These are phyloP conservation scores for Calocybe gambosa DNA, from an alignment of 1,284 basidiomycete species.

Conservation along the genomic window DNA sequence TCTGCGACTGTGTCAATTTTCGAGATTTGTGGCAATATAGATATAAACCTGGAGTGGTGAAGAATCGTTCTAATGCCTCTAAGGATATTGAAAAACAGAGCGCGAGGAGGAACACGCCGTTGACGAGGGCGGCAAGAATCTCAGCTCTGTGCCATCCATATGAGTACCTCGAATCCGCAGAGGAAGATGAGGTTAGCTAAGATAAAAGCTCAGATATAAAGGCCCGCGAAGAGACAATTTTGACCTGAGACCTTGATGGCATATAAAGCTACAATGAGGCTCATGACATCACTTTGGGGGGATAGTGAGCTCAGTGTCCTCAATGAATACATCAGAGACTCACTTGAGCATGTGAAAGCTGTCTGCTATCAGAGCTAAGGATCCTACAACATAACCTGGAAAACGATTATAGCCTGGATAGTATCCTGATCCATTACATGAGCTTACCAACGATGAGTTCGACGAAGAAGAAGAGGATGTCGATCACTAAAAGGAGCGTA, in stretches of 20 bases:
- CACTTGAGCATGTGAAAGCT: slow-evolving; percentile 99
- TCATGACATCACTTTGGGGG: slow-evolving; percentile 82
- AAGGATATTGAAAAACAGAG: slow-evolving; percentile 95
- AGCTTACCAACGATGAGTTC: slow-evolving; percentile 77
- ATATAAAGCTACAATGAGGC: slow-evolving; percentile 91
- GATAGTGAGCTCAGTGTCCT: slow-evolving; percentile 3
- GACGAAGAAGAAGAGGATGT: slow-evolving; percentile 87
- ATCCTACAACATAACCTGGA: slow-evolving; percentile 88
- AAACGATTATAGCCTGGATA: slow-evolving; percentile 10
- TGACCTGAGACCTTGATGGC: slow-evolving; percentile 76
- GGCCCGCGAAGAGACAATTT: slow-evolving; percentile 8
- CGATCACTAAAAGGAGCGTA: slow-evolving; percentile 77
- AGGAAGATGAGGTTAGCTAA: slow-evolving; percentile 50
- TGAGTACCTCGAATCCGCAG: slow-evolving; percentile 65
- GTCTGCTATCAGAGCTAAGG: slow-evolving; percentile 93
- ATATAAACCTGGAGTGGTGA: slow-evolving; percentile 69
- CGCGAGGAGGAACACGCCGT: slow-evolving; percentile 92
- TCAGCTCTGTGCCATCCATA: slow-evolving; percentile 99
- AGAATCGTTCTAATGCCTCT: slow-evolving; percentile 90
- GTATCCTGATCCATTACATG: not conserved
- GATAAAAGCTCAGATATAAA: not conserved
- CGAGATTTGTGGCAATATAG: slow-evolving; percentile 2
- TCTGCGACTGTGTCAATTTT: slow-evolving; percentile 45
- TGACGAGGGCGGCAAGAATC: slow-evolving; percentile 91
- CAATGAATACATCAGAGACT: slow-evolving; percentile 15